These are phyloP conservation scores for Aspergillus viridinutans DNA, from an alignment of 2,329 filamentous ascomycete species.

Conservation along the genomic window DNA sequence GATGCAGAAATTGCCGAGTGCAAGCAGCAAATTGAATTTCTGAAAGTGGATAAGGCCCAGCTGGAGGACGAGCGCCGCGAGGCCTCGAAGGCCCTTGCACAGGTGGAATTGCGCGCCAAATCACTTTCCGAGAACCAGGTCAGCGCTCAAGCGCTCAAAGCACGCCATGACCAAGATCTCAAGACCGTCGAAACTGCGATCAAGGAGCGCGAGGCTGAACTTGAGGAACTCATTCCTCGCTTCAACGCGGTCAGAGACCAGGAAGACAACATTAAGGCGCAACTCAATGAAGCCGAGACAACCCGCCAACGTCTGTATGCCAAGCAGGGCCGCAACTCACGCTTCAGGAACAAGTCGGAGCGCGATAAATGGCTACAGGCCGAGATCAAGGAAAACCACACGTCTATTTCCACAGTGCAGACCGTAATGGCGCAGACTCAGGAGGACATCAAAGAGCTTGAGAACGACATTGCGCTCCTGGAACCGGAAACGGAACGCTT, in stretches of 20 bases:
- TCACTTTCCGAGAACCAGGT: constrained; percentile 78
- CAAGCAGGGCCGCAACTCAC: constrained; percentile 84
- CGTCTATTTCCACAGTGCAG: constrained; percentile 72
- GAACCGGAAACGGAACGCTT: constrained; percentile 69
- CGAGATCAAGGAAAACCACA: constrained; percentile 75
- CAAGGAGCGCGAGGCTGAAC: constrained; percentile 67
- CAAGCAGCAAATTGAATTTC: constrained; percentile 75
- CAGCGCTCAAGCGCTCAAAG: constrained; percentile 67
- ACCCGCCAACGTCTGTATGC: constrained; percentile 75
- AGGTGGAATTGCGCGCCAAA: constrained; percentile 80
- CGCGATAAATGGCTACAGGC: constrained; percentile 76
- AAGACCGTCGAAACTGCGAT: constrained; percentile 71
- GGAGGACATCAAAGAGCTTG: constrained; percentile 72
- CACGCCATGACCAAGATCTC: constrained; percentile 67
- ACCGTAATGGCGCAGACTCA: constrained; percentile 78
- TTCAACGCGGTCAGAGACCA: constrained; percentile 70
- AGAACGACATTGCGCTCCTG: constrained; percentile 65
- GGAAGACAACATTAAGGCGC: constrained; percentile 66
- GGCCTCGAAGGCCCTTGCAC: constrained; percentile 71
- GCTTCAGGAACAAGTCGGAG: constrained; percentile 83
- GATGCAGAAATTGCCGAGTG: constrained; percentile 75
- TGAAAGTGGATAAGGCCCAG: constrained; percentile 79
- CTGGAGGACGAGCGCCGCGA: constrained; percentile 87
- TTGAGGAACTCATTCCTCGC: constrained; percentile 69
- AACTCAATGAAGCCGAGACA: constrained; percentile 72